Conservation (phyloP, 2,329 filamentous ascomycete genomes). For the Coniochaeta sp. region DNA sequence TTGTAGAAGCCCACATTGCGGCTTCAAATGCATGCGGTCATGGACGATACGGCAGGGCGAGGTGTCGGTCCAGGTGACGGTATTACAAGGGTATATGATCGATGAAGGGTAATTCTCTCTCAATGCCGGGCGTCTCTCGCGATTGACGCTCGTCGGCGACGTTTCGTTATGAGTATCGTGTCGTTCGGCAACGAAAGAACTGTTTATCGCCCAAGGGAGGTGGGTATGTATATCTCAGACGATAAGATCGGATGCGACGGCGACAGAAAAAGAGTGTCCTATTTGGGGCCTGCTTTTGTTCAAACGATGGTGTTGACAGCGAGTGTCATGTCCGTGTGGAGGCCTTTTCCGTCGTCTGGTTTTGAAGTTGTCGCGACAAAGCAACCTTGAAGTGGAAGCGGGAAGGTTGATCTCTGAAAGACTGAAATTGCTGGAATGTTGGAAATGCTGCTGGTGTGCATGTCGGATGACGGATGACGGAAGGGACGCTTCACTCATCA, state of each 20-base stretch:
- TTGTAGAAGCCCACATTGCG: not conserved
- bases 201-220: not conserved
- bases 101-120: too few relatives aligned
- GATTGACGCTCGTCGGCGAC: too few relatives aligned
- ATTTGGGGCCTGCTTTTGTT: not conserved
- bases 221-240: too few relatives aligned
- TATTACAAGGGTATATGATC: not conserved
- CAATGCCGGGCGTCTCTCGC: too few relatives aligned
- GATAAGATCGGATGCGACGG: not conserved
- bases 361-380: not conserved
- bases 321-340: not conserved
- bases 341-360: not conserved
- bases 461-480: not conserved
- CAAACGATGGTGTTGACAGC: not conserved
- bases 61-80: not conserved
- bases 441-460: not conserved
- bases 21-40: not conserved
- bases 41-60: not conserved
- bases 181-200: not conserved
- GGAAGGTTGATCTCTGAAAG: not conserved
- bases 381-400: not conserved
- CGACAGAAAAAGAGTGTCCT: not conserved
- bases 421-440: not conserved
- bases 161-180: not conserved
- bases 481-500: not conserved